Evolutionary conservation across 1,139 yeast species (phyloP), one percentile per base, ranked within the genome.

Genomic region (Hyphopichia pseudoburtonii): DNA sequence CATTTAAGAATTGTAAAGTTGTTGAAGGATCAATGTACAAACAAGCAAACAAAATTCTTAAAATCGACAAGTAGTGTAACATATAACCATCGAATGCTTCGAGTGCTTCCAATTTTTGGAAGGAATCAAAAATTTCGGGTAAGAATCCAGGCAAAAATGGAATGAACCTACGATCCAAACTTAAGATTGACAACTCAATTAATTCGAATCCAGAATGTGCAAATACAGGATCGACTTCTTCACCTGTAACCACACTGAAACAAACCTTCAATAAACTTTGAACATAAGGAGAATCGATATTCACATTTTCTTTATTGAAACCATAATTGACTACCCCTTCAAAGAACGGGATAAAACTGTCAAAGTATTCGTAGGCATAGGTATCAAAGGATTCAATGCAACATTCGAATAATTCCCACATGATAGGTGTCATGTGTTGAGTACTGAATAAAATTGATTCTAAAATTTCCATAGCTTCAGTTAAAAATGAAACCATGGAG

Each of bases 321-420:
- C 82, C 81, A 47, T 64, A 63, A 44, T 60, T 68, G 36, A 75
- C 66, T 27, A 76, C 63, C 21, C 70, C 62, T 50, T 74, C 78
- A 42, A 76, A 73, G 50, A 71, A 78, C 17, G 78, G 69, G 35
- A 65, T 64, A 55, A 73, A 76, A 21, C 62, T 62, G 42, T 73
- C 78, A 44, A 69, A 73, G 50, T 70, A 78, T 42, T 76, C 81
- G 38, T 54, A 62, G 2, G 81, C 82, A 52, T 73, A 77, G 22
- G 74, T 71, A 42, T 76, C 78, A 47, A 77, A 76, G 1, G 78
- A 62, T 9, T 64, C 69, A 35, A 76, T 56, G 37, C 73, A 68
- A 17, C 60, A 47, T 31, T 66, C 61, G 52, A 62, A 76, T 25
- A 78, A 54, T 15, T 54, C 58, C 81, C 81, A 76, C 51, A 73